Evolutionary conservation across 176 grass and related monocot genomes (phyloP), one percentile per base, ranked within the genome.

Genomic region (Microstegium vimineum): DNA sequence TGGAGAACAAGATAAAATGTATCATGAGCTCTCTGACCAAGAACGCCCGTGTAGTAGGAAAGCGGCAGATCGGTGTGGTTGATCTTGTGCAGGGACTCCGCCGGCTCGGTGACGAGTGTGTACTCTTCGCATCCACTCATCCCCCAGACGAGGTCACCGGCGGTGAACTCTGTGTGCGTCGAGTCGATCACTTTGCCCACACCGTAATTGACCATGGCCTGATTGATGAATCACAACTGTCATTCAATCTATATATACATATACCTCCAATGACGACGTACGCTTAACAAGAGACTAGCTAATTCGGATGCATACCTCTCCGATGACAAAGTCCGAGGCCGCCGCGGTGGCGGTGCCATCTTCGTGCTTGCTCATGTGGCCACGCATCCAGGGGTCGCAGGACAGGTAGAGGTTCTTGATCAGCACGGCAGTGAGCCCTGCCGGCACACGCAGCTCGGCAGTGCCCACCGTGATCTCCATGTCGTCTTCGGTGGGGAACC

Each of bases 381-480:
- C n/a, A 10, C 85, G 77, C 86, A 91, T 91, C 64, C 62, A 88
- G 0, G 90, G 86, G 62, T 91, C 86, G 33, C 82, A 88, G 3
- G 86, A 88, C 7, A 91, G 78, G 61, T 86, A 88, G 25, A 91
- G 64, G 35, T 88, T 88, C 82, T 79, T 91, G 25, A 91, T 54
- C 22, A 88, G 23, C 52, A 92, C 31, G 34, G 73, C 35, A 4
- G 41, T 30, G 14, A 18, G n/a, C 12, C 46, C 46, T 18, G 10
- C 41, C 5, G 45, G 20, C 66, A 68, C 83, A 13, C 51, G 42
- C 4, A 82, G 72, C 42, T 4, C 30, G 31, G 40, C 22, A 25
- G 26, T 13, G 62, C 28, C 25, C n/a, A 64, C 36, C 3, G 25
- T 57, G 28, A 47, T 57, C 85, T 84, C 80, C 86, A 91, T 88